Evolutionary conservation across 148 eudicot genomes (phyloP).

Genomic region (Fagopyrum homotropicum): DNA sequence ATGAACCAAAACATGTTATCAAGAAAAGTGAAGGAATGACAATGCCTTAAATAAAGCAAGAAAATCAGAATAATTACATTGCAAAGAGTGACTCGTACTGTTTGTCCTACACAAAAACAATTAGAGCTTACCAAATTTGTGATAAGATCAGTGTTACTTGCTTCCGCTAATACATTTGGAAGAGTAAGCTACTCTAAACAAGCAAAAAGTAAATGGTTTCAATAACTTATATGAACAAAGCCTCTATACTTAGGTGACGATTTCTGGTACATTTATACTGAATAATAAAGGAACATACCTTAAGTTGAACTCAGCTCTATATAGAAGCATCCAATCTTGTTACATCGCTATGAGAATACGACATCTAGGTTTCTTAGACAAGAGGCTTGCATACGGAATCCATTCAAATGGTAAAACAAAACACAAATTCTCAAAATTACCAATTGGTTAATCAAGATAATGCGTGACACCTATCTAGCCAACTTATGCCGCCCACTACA

Average conservation of each 20-base stretch:
- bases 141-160: not conserved
- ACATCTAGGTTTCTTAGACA: slow-evolving; percentile 52
- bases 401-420: not conserved
- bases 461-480: not conserved
- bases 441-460: not conserved
- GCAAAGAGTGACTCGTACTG: too few species aligned
- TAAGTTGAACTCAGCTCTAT: not conserved
- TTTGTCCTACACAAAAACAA: not conserved
- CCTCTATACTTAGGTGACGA: not conserved
- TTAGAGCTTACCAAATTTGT: too few species aligned
- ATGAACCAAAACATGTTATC: too few species aligned
- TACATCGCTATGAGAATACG: slow-evolving; percentile 21
- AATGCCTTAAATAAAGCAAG: too few species aligned
- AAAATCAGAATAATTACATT: not conserved
- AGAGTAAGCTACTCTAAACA: not conserved
- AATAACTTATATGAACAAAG: not conserved
- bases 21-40: too few species aligned
- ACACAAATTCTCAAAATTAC: slow-evolving; percentile 4
- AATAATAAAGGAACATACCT: not conserved
- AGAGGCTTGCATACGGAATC: slow-evolving; percentile 11
- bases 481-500: slow-evolving; percentile 98
- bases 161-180: not conserved
- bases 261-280: not conserved
- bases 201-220: not conserved
- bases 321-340: not conserved